Percentiles rank a stretch among this genome's conserved stretches.
Evolutionary conservation across 768 basidiomycete genomes (phyloP).

Genomic region (Tricholomella constricta): DNA sequence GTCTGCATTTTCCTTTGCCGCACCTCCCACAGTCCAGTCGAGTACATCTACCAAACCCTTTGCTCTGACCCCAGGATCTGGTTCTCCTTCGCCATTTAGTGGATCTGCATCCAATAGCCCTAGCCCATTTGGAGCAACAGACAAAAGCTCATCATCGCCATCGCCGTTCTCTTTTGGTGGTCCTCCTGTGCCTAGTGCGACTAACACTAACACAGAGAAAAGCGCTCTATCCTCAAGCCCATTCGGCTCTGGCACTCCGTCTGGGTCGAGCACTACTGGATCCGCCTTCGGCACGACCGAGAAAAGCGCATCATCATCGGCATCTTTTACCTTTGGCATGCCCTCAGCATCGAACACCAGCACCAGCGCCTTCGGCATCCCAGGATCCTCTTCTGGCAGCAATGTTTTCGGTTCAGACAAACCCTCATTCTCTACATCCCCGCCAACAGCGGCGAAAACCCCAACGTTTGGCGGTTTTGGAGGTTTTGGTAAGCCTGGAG

Average conservation of each 20-base stretch:
- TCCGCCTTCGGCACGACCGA: neutral
- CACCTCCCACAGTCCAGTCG: neutral
- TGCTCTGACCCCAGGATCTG: neutral
- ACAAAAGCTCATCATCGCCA: neutral
- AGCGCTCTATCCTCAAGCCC: neutral
- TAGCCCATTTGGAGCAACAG: neutral
- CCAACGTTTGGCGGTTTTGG: slow-evolving; percentile 30
- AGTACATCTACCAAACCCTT: slow-evolving; percentile 1
- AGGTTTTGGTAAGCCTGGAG: slow-evolving; percentile 31
- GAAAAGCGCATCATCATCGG: neutral
- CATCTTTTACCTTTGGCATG: slow-evolving; percentile 6
- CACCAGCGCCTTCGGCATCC: slow-evolving; percentile 2
- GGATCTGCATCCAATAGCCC: neutral
- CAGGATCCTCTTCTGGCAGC: neutral
- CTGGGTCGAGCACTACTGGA: neutral
- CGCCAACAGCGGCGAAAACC: slow-evolving; percentile 15
- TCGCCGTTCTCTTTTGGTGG: neutral
- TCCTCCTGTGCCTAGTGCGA: neutral
- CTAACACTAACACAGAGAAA: neutral
- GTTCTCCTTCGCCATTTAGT: neutral
- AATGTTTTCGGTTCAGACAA: slow-evolving; percentile 2
- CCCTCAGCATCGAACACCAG: neutral
- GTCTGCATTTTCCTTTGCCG: neutral
- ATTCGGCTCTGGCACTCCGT: slow-evolving; percentile 1
- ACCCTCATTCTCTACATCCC: slow-evolving; percentile 6